Evolutionary conservation across 768 basidiomycete genomes (phyloP).

Genomic region (Suillus occidentalis): DNA sequence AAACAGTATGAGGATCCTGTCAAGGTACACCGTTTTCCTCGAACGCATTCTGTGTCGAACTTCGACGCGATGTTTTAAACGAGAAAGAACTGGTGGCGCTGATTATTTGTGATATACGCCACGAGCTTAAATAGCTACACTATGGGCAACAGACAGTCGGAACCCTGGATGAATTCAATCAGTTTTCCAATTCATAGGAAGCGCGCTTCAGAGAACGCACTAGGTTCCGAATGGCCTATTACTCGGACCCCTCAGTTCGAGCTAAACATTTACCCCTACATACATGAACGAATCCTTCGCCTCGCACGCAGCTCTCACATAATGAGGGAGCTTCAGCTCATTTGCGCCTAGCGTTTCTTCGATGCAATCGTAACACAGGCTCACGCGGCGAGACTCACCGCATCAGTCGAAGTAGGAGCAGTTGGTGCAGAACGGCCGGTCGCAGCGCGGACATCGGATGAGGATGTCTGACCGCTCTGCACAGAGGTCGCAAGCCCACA

Average conservation of each 20-base stretch:
- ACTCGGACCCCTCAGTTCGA: background rate
- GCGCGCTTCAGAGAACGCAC: background rate
- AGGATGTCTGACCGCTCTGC: background rate
- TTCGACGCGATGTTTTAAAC: conserved; percentile 35
- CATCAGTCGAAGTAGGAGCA: background rate
- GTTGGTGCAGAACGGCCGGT: background rate
- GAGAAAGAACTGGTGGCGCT: background rate
- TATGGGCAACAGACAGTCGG: background rate
- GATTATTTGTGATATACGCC: background rate
- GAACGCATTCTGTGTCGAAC: conserved; percentile 38
- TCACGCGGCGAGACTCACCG: background rate
- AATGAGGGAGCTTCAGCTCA: too few relatives aligned
- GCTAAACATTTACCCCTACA: background rate
- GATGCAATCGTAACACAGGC: background rate
- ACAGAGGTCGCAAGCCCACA: background rate
- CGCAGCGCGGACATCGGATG: background rate
- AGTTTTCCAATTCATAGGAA: background rate
- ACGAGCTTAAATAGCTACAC: background rate
- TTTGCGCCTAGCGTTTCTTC: background rate
- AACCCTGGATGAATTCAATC: background rate
- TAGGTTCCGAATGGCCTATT: background rate
- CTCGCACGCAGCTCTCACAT: background rate
- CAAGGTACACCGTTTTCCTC: conserved; percentile 35
- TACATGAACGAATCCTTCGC: background rate
- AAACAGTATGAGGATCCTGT: conserved; percentile 41